phyloP scores from a whole-genome alignment of 2,329 filamentous ascomycete species.

The Gaeumannomyces tritici region DNA sequence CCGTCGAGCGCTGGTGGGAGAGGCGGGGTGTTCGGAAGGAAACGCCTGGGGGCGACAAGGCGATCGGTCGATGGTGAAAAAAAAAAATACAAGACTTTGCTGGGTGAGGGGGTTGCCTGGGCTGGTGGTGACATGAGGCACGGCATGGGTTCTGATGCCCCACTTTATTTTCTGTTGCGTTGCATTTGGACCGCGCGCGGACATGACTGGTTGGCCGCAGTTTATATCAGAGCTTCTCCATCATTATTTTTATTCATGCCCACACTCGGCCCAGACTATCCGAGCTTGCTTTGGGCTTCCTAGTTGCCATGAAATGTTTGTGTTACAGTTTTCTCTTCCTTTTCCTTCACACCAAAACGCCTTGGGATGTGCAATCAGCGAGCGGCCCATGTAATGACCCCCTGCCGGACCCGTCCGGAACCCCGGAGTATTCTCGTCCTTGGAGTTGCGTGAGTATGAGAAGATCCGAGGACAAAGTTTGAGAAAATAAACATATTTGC shows the following conservation, averaged over 20 bases:
- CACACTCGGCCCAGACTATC: no score
- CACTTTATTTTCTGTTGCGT: not conserved
- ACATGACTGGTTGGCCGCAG: not conserved
- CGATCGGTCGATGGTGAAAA: not conserved
- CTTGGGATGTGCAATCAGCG: not conserved
- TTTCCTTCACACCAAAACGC: not conserved
- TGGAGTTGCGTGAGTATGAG: not conserved
- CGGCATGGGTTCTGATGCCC: not conserved
- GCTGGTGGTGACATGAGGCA: not conserved
- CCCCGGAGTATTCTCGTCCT: not conserved
- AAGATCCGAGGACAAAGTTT: not conserved
- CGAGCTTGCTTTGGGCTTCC: no score
- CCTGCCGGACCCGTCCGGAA: not conserved
- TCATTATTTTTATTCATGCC: no score
- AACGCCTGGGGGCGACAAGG: not conserved
- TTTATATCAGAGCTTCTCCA: no score
- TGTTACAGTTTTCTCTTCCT: not conserved
- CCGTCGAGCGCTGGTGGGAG: not conserved
- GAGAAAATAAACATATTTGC: not conserved
- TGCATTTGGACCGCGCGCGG: not conserved
- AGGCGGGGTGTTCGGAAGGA: not conserved
- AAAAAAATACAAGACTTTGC: not conserved
- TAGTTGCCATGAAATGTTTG: no score
- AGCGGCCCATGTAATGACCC: not conserved
- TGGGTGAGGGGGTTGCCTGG: not conserved